Evolutionary conservation across 768 basidiomycete species (phyloP).

Genomic region (Austroboletus eburneus): DNA sequence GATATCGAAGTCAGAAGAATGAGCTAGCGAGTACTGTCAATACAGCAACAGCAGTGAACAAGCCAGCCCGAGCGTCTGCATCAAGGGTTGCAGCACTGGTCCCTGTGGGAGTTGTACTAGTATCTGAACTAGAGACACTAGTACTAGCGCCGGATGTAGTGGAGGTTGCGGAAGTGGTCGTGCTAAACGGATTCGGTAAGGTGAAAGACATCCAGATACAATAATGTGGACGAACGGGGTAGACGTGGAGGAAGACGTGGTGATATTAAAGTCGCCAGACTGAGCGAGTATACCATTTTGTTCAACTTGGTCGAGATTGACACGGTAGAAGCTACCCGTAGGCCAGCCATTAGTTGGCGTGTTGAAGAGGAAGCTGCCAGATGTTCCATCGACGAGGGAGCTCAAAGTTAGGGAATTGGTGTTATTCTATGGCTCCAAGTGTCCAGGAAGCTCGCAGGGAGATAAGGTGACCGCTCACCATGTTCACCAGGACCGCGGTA

Average conservation of each 20-base stretch:
- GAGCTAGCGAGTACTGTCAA: constrained; percentile 32
- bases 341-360: constrained; percentile 67
- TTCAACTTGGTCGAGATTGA: constrained; percentile 64
- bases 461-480: constrained; percentile 34
- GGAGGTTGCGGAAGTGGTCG: background rate
- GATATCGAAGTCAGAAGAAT: constrained; percentile 13
- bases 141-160: constrained; percentile 22
- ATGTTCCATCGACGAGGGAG: constrained; percentile 49
- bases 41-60: constrained; percentile 34
- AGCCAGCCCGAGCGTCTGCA: constrained; percentile 27
- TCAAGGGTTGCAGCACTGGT: constrained; percentile 30
- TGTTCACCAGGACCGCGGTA: constrained; percentile 62
- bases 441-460: constrained; percentile 1
- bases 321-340: constrained; percentile 53
- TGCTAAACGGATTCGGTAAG: constrained; percentile 11
- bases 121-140: constrained; percentile 21
- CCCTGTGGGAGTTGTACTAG: constrained; percentile 25
- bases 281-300: constrained; percentile 63
- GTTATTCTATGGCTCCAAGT: constrained; percentile 30
- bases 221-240: constrained; percentile 11
- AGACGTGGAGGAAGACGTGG: constrained; percentile 16
- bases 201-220: background rate
- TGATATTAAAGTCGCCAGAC: constrained; percentile 58
- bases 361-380: constrained; percentile 37
- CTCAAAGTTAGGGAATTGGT: constrained; percentile 46